Conservation (phyloP, 345 rosid genomes). For the Citrus mangshanensis region DNA sequence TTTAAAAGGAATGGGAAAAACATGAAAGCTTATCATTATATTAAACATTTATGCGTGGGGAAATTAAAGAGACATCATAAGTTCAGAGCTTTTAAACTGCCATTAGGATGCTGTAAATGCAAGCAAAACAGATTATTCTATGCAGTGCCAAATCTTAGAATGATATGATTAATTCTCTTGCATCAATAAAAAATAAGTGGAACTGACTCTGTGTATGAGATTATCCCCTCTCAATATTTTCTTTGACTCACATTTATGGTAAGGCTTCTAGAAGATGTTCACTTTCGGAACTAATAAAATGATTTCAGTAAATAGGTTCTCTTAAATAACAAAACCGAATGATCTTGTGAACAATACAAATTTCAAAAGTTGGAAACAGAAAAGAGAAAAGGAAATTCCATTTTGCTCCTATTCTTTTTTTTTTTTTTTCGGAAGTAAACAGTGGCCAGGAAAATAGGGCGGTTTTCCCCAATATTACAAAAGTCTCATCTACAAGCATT, state of each 20-base stretch:
- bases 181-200: neutral
- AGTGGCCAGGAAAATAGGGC: neutral
- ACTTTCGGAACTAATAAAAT: neutral
- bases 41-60: neutral
- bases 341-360: neutral
- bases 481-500: neutral
- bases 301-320: neutral
- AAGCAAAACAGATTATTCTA: neutral
- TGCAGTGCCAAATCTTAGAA: neutral
- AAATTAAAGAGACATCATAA: neutral
- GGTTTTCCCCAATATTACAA: neutral
- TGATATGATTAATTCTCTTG: neutral
- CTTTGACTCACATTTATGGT: too few relatives aligned
- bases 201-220: neutral
- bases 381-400: neutral
- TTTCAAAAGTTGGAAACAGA: neutral
- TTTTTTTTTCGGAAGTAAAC: neutral
- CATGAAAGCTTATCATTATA: neutral
- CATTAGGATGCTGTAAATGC: neutral
- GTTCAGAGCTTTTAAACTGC: neutral
- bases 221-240: too few relatives aligned
- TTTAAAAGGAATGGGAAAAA: neutral
- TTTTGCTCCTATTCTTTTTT: neutral
- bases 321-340: neutral
- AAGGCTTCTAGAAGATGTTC: neutral